Conservation (phyloP, 345 rosid genomes). For the Acer yangbiense region DNA sequence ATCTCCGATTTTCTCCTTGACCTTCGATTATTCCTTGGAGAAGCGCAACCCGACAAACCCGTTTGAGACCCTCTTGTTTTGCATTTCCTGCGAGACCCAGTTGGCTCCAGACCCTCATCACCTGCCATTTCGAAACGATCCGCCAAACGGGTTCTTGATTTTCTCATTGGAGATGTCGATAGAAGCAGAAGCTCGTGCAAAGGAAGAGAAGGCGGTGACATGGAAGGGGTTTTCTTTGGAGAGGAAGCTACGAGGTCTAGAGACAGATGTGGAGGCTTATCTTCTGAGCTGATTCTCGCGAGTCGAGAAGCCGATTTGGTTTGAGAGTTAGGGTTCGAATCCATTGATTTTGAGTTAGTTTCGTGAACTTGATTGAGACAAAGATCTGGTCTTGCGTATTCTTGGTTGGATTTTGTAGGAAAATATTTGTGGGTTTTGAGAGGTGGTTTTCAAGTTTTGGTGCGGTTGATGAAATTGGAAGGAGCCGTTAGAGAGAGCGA, state of each 20-base stretch:
- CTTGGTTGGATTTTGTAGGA: not conserved
- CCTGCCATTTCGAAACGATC: slow-evolving; percentile 67
- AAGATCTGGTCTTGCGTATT: not conserved
- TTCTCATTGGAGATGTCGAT: slow-evolving; percentile 66
- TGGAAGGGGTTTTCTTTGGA: slow-evolving; percentile 47
- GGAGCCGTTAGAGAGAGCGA: slow-evolving; percentile 47
- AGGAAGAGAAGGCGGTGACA: slow-evolving; percentile 48
- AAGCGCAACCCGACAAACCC: slow-evolving; percentile 29
- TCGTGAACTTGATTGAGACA: not conserved
- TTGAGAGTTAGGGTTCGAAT: slow-evolving; percentile 42
- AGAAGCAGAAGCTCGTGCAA: slow-evolving; percentile 64
- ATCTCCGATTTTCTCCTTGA: slow-evolving; percentile 61
- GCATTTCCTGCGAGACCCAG: slow-evolving; percentile 55
- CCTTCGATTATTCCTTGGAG: slow-evolving; percentile 63
- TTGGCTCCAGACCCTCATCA: slow-evolving; percentile 40
- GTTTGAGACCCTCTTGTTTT: slow-evolving; percentile 51
- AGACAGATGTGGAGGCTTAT: slow-evolving; percentile 32
- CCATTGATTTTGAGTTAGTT: slow-evolving; percentile 34
- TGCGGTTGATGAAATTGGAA: not conserved
- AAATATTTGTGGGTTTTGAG: not conserved
- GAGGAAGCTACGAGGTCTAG: slow-evolving; percentile 52
- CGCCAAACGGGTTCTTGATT: slow-evolving; percentile 62
- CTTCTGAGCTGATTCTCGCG: slow-evolving; percentile 39
- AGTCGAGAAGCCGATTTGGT: slow-evolving; percentile 74
- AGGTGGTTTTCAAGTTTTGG: not conserved